Evolutionary conservation across 2,329 filamentous ascomycete genomes (phyloP), one percentile per base, ranked within the genome.

Genomic region (Colletotrichum abscissum): DNA sequence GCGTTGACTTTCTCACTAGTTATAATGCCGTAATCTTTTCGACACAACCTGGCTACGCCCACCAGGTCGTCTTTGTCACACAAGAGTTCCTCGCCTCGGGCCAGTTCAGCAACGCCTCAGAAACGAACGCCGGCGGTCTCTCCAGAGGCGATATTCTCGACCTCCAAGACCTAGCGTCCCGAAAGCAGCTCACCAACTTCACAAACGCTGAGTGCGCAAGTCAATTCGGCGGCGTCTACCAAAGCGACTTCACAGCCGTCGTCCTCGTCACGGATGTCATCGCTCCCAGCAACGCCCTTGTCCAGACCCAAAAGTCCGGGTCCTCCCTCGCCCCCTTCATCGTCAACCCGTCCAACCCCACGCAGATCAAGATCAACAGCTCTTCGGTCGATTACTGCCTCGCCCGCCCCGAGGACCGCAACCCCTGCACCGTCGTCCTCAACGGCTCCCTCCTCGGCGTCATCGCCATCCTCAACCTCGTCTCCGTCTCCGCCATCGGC

Each of bases 21-120:
- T 88, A 88, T 84, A 88, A 89, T 85, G 82, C 86, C 73, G 78
- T 88, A 80, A 82, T 88, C 59, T 86, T 85, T 72, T 83, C 83
- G 72, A 84, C 83, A 12, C 81, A 82, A 58, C 79, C 81, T 52
- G 79, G 79, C 38, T 69, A 80, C n/a, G 75, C 77, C 67, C 79
- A 80, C 69, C 79, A 79, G 55, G 74, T 83, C 24, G 75, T 83
- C 55, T 77, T 84, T 62, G 83, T 84, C 63, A 79, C 80, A 58
- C 77, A 78, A 46, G 78, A 78, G 46, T 85, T 85, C 73, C 68
- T 82, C 57, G 75, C 76, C 24, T 82, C 84, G 26, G 79, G 81
- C n/a, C 75, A 78, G 33, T 85, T 86, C 70, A 81, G 78, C 78
- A 82, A 82, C 72, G 77, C 76, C 35, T 77, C 80, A 3, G 69